These are phyloP conservation scores for Malassezia dermatis DNA, from an alignment of 1,284 basidiomycete species.

Conservation along the genomic window DNA sequence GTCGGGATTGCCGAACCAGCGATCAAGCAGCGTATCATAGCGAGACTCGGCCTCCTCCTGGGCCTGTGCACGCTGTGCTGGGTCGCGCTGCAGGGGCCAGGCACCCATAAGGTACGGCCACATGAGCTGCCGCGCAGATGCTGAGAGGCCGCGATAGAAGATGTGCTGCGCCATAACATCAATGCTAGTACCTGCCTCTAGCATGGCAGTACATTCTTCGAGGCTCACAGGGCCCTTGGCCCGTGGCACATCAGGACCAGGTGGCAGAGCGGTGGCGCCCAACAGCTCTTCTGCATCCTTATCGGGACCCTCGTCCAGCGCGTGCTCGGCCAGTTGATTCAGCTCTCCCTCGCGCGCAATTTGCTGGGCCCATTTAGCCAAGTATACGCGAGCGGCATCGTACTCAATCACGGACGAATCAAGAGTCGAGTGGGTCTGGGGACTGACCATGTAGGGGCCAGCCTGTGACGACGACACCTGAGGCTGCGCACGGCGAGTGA, in stretches of 20 bases:
- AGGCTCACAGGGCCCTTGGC: background rate
- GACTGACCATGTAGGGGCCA: conserved; percentile 26
- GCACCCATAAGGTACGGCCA: conserved; percentile 89
- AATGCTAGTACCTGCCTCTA: conserved; percentile 19
- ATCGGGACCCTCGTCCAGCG: conserved; percentile 12
- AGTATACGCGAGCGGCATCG: conserved; percentile 86
- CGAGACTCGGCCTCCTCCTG: conserved; percentile 10
- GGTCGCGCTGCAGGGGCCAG: conserved; percentile 60
- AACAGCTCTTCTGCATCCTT: conserved; percentile 9
- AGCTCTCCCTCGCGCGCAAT: conserved; percentile 55
- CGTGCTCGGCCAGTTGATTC: conserved; percentile 18
- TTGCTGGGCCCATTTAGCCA: conserved; percentile 89
- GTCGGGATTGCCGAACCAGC: conserved; percentile 20
- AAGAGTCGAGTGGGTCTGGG: conserved; percentile 19
- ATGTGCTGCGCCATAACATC: conserved; percentile 25
- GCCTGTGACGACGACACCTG: conserved; percentile 37
- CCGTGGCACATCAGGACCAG: background rate
- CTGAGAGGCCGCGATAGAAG: conserved; percentile 31
- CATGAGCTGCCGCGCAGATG: conserved; percentile 48
- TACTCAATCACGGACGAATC: conserved; percentile 57
- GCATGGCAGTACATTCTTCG: conserved; percentile 21
- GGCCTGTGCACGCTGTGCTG: conserved; percentile 22
- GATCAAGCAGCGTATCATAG: conserved; percentile 21
- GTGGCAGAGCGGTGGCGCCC: conserved; percentile 7
- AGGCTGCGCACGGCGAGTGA: conserved; percentile 27